Evolutionary conservation across 139 green algal species (phyloP).

Genomic region (Coccomyxa sp.): DNA sequence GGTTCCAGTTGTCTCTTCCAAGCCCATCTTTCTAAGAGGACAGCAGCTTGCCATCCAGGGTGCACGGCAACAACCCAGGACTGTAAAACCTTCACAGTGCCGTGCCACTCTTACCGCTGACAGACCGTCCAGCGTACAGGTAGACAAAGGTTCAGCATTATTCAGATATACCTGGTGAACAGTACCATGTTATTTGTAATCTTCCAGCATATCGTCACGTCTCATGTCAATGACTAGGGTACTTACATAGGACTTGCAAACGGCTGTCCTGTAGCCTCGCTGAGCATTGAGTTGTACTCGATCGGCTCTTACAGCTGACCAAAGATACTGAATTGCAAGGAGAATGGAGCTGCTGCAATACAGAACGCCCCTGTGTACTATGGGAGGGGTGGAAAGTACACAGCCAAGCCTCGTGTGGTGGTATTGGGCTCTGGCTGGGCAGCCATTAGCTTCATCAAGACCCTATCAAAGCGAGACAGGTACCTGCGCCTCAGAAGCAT

Average conservation of each 20-base stretch:
- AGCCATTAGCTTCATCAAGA: conserved; percentile 73
- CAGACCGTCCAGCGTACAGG: too few species aligned
- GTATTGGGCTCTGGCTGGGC: conserved; percentile 79
- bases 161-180: background rate
- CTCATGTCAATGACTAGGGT: background rate
- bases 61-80: too few species aligned
- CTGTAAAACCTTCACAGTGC: too few species aligned
- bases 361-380: background rate
- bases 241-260: background rate
- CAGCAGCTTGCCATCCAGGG: too few species aligned
- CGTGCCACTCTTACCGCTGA: too few species aligned
- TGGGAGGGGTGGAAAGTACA: background rate
- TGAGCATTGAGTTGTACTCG: too few species aligned
- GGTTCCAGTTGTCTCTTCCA: too few species aligned
- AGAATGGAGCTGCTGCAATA: background rate
- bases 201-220: background rate
- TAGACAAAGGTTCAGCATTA: too few species aligned
- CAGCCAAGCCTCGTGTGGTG: conserved; percentile 51
- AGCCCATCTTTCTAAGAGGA: too few species aligned
- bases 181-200: background rate
- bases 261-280: background rate
- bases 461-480: conserved; percentile 27
- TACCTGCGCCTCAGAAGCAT: too few species aligned
- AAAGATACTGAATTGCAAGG: background rate
- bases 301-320: too few species aligned